Base-by-base conservation (phyloP, 345 rosid genomes). In the Rhodamnia rubescens region DNA sequence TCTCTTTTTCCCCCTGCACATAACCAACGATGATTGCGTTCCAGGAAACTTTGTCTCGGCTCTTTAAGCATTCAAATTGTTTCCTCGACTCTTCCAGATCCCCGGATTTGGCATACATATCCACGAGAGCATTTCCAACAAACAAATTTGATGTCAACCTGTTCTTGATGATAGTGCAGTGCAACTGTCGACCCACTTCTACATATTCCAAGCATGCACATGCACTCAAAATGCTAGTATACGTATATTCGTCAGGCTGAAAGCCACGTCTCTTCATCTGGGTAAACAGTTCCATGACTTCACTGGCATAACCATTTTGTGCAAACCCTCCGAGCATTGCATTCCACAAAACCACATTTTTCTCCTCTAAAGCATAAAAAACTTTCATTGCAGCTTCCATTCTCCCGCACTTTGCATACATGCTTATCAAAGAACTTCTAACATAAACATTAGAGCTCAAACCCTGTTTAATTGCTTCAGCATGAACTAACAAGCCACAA, bases 61-160 rank as follows among this genome's bases (percentile, higher is more conserved):
- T 87, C 83, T 87, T 83, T 87, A 95, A 91, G 64, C 83, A 86
- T 88, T 97, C 98, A 89, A 97, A 95, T 88, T 92, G 92, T 61
- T 88, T 84, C 85, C 96, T 94, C 69, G 98, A 96, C 84, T 96
- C 96, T 80, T 88, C 83, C 40, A 94, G 90, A 83, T 89, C 92
- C 85, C 98, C 93, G 22, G 93, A 93, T 90, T 97, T 97, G 52
- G 99, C 98, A 90, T 96, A 96, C 98, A 95, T 95, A 87, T 95
- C 98, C 83, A 97, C 91, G 90, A 97, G 88, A 32, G 98, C 98
- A 90, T 97, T 97, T 83, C 95, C 96, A 21, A 97, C 97, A 86
- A 91, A 97, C 82, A 97, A 89, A 85, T 95, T 94, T 36, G 92
- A 74, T 15, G 93, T 85, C 83, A 92, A 85, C 58, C 87, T 91